Evolutionary conservation across 768 basidiomycete species (phyloP).

Genomic region (Cystobasidium onofrii): DNA sequence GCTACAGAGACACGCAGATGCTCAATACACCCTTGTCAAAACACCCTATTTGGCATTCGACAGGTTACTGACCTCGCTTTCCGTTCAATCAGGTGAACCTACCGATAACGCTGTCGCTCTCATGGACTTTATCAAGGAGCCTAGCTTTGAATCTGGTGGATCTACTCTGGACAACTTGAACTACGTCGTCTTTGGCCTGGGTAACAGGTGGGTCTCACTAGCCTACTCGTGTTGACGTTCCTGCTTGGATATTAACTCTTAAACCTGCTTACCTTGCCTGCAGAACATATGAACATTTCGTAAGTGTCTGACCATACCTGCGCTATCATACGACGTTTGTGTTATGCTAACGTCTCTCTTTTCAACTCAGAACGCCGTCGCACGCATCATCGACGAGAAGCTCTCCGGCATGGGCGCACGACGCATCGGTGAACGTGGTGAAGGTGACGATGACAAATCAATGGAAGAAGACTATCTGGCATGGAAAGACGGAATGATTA

Average conservation of each 20-base stretch:
- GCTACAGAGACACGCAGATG: background rate
- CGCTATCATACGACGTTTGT: constrained; percentile 47
- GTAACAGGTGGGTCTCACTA: constrained; percentile 48
- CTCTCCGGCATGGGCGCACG: constrained; percentile 70
- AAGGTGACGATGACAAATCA: constrained; percentile 97
- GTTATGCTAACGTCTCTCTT: constrained; percentile 93
- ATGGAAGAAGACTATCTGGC: constrained; percentile 99
- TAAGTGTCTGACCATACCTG: background rate
- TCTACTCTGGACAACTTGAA: constrained; percentile 72
- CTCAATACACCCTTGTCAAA: too few species aligned
- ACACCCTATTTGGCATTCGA: background rate
- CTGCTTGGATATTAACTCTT: too few species aligned
- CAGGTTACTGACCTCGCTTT: background rate
- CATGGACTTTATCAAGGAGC: constrained; percentile 79
- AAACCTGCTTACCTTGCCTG: background rate
- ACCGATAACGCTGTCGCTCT: constrained; percentile 95
- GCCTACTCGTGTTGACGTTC: too few species aligned
- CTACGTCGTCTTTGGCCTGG: constrained; percentile 89
- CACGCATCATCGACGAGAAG: constrained; percentile 64
- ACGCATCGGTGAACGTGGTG: constrained; percentile 80
- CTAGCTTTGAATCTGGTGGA: constrained; percentile 73
- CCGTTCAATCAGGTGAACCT: constrained; percentile 54
- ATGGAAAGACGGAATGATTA: constrained; percentile 99
- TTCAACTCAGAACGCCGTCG: constrained; percentile 55
- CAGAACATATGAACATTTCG: background rate